Evolutionary conservation across 257 asterid species (phyloP).

Genomic region (Solanum neorickii): DNA sequence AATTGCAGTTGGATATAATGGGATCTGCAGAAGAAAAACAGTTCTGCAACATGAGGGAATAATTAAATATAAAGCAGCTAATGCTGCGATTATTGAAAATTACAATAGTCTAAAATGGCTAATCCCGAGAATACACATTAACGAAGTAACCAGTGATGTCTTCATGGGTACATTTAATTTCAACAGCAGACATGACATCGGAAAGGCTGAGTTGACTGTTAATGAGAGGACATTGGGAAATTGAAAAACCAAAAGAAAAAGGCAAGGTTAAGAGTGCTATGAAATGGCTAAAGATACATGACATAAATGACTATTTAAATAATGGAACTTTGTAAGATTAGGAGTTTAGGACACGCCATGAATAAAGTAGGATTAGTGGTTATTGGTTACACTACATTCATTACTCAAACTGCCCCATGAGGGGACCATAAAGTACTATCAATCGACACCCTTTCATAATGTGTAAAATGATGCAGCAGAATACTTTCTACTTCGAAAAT

Average conservation of each 20-base stretch:
- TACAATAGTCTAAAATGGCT: neutral
- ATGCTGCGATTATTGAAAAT: neutral
- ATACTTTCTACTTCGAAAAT: neutral
- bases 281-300: neutral
- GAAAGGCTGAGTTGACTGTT: neutral
- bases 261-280: neutral
- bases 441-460: neutral
- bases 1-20: constrained; percentile 32
- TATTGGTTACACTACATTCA: neutral
- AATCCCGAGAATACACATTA: neutral
- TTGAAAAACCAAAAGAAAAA: neutral
- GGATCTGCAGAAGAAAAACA: constrained; percentile 20
- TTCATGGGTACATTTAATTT: neutral
- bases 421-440: neutral
- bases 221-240: neutral
- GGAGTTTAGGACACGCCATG: neutral
- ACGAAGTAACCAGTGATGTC: neutral
- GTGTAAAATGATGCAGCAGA: neutral
- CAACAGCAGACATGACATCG: neutral
- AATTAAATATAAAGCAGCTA: neutral
- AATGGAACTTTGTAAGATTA: neutral
- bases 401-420: neutral
- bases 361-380: neutral
- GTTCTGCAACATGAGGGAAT: neutral
- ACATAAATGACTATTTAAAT: neutral